phyloP scores from a whole-genome alignment of 2,329 filamentous ascomycete species.

The Periconia digitata region DNA sequence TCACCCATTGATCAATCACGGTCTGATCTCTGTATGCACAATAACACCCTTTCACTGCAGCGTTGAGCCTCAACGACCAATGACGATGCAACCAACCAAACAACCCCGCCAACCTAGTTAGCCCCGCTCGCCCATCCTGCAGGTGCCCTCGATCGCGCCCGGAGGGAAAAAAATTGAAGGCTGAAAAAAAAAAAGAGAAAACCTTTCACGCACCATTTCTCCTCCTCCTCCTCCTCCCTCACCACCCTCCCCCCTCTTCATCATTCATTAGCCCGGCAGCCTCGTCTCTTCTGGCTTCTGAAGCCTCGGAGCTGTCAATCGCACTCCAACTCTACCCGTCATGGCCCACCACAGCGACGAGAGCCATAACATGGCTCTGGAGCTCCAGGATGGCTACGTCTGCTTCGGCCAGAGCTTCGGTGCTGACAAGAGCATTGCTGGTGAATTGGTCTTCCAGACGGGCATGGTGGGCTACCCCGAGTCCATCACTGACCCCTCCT shows the following conservation, averaged over 20 bases:
- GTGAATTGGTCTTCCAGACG: constrained; percentile 98
- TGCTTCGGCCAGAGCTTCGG: constrained; percentile 97
- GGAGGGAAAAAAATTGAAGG: constrained; percentile 1
- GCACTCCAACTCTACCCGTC: constrained; percentile 20
- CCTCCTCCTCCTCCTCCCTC: not conserved
- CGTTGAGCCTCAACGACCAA: not conserved
- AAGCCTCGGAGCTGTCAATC: constrained; percentile 37
- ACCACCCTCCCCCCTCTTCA: constrained; percentile 16
- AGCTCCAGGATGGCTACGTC: constrained; percentile 87
- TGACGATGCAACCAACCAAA: not conserved
- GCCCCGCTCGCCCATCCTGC: not conserved
- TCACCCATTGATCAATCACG: not conserved
- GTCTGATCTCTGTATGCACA: not conserved
- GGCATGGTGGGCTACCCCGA: constrained; percentile 99
- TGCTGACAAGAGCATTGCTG: constrained; percentile 88
- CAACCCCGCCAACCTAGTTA: not conserved
- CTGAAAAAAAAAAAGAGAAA: not conserved
- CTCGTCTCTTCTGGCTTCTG: constrained; percentile 32
- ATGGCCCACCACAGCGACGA: constrained; percentile 36
- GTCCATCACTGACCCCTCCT: constrained; percentile 84
- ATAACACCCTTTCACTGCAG: not conserved
- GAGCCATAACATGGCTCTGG: constrained; percentile 74
- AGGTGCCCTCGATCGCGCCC: not conserved
- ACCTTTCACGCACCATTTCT: not conserved
- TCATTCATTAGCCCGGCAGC: constrained; percentile 28